Evolutionary conservation across 2,329 filamentous ascomycete species (phyloP), one percentile per base, ranked within the genome.

Genomic region (Apiospora marii): DNA sequence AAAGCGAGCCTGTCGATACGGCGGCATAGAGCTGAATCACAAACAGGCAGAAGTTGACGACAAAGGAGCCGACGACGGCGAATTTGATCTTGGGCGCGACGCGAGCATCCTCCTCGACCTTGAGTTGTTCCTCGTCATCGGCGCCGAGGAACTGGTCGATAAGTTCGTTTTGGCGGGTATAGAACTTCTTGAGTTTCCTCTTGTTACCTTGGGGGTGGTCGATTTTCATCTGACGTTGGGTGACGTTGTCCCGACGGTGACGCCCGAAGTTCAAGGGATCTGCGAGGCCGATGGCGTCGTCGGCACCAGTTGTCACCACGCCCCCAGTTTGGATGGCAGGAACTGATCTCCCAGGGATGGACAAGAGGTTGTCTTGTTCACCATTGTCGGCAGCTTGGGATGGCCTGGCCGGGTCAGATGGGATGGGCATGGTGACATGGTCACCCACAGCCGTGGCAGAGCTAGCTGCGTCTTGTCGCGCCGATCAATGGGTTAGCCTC

Each of bases 1-100:
- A 89, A 73, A 92, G 83, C 22, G 90, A 92, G 14, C 87, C 87
- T 0, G 88, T 90, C 46, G 87, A 87, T 70, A 90, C 81, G 70
- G 88, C 88, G 58, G 88, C 88, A 77, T 90, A 90, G 70, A 89
- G 79, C 81, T 90, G 88, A 73, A 90, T 90, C 77, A 88, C 75
- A 76, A 90, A 90, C 41, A 90, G 82, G 73, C 82, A 88, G 70
- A 88, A 85, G 78, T 89, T 87, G 74, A 86, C 85, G 5, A 79
- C 80, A 74, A 88, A 89, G 58, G 85, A 87, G 14, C 84, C 83
- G 69, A 87, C 85, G 76, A 90, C 85, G 49, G 87, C 87, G 75
- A 90, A 86, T 74, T 86, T 85, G 77, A 89, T 85, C 72, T 84
- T 87, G 5, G 85, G 85, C 8, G 82, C 85, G 77, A 89, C 86